These are phyloP conservation scores for Ustilago cynodontis DNA, from an alignment of 1,284 basidiomycete species.

Conservation along the genomic window DNA sequence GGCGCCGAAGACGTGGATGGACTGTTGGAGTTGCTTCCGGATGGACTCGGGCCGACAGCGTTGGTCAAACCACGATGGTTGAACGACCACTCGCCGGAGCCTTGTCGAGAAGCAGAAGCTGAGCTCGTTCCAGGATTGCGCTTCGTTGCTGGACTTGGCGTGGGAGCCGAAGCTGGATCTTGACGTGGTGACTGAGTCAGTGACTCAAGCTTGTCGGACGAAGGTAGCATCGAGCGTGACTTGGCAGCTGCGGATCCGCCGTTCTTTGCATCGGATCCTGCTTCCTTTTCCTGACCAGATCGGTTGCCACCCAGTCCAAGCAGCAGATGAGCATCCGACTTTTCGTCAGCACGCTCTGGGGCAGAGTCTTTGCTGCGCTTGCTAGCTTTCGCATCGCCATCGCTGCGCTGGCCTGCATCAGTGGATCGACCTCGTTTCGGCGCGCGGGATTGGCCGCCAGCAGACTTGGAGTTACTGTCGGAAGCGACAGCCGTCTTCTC, in stretches of 20 bases:
- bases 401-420: conserved; percentile 18
- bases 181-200: conserved; percentile 12
- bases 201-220: neutral
- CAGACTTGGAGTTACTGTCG: neutral
- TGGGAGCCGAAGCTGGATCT: conserved; percentile 1
- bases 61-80: conserved; percentile 17
- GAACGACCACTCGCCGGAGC: conserved; percentile 45
- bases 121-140: conserved; percentile 14
- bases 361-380: conserved; percentile 28
- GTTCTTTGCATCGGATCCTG: neutral
- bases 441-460: neutral
- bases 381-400: conserved; percentile 10
- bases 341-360: conserved; percentile 24
- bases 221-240: neutral
- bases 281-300: conserved; percentile 3
- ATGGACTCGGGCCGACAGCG: conserved; percentile 26
- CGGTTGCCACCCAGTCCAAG: conserved; percentile 30
- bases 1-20: conserved; percentile 36
- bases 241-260: neutral
- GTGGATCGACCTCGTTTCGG: conserved; percentile 34
- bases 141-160: neutral
- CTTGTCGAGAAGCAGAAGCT: conserved; percentile 22
- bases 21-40: conserved; percentile 36
- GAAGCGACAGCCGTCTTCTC: conserved; percentile 19
- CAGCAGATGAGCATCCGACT: conserved; percentile 42